These are phyloP conservation scores for Strobilomyces dryophilus DNA, from an alignment of 768 basidiomycete genomes.

Conservation along the genomic window DNA sequence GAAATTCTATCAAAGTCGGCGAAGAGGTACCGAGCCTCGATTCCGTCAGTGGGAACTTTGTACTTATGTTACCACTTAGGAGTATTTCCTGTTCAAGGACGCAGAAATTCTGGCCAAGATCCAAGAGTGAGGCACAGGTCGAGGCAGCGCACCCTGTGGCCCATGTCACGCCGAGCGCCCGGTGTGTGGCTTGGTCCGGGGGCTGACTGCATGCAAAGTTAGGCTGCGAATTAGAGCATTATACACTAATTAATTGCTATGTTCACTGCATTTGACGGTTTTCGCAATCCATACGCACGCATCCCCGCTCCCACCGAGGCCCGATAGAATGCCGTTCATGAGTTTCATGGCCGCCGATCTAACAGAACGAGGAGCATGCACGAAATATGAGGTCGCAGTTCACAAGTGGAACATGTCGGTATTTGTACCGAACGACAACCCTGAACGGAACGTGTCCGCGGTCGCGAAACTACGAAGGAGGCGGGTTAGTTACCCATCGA, in stretches of 20 bases:
- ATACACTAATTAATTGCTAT: slow-evolving; percentile 18
- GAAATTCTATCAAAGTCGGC: slow-evolving; percentile 91
- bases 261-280: slow-evolving; percentile 18
- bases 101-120: slow-evolving; percentile 95
- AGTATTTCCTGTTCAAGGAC: slow-evolving; percentile 94
- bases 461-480: not conserved
- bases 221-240: slow-evolving; percentile 8
- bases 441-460: slow-evolving; percentile 8
- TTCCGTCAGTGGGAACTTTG: not conserved
- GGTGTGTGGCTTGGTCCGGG: not conserved
- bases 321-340: not conserved
- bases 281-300: slow-evolving; percentile 21
- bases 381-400: slow-evolving; percentile 8
- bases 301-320: slow-evolving; percentile 28
- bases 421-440: slow-evolving; percentile 1
- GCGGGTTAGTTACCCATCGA: not conserved
- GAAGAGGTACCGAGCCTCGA: slow-evolving; percentile 69
- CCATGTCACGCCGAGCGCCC: not conserved
- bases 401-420: not conserved
- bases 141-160: not conserved
- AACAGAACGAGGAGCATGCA: not conserved
- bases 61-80: slow-evolving; percentile 44
- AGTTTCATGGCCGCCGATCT: not conserved
- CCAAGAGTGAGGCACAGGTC: slow-evolving; percentile 57
- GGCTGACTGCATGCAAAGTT: slow-evolving; percentile 4